Evolutionary conservation across 2,329 filamentous ascomycete genomes (phyloP).

Genomic region (Onygena corvina): DNA sequence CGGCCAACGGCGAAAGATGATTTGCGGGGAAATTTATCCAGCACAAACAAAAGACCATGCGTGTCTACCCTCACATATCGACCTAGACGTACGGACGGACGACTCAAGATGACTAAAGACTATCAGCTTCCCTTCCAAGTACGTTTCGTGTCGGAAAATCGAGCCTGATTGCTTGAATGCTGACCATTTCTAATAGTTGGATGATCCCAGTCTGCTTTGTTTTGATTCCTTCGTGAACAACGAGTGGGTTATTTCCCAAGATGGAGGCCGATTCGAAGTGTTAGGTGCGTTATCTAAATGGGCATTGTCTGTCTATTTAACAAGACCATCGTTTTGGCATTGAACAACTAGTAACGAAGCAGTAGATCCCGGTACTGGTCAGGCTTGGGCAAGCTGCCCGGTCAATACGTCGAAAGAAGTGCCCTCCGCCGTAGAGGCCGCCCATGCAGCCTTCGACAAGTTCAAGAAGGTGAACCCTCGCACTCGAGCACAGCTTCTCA

Average conservation of each 20-base stretch:
- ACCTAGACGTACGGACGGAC: too few relatives aligned
- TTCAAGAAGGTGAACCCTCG: slow-evolving; percentile 51
- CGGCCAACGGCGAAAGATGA: neutral
- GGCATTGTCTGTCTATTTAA: neutral
- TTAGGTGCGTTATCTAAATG: slow-evolving; percentile 24
- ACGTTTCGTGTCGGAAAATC: slow-evolving; percentile 9
- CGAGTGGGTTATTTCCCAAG: slow-evolving; percentile 36
- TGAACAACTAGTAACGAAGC: too few relatives aligned
- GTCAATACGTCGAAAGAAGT: slow-evolving; percentile 47
- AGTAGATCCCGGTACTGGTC: slow-evolving; percentile 42
- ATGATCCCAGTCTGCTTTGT: slow-evolving; percentile 38
- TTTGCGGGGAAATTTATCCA: slow-evolving; percentile 1
- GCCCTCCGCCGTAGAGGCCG: slow-evolving; percentile 46
- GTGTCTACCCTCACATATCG: slow-evolving; percentile 6
- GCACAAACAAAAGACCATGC: too few relatives aligned
- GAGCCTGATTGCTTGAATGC: neutral
- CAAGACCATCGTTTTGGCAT: too few relatives aligned
- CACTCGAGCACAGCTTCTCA: slow-evolving; percentile 48
- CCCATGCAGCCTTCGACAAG: slow-evolving; percentile 48
- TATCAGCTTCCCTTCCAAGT: slow-evolving; percentile 32
- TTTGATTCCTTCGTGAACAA: slow-evolving; percentile 42
- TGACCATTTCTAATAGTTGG: slow-evolving; percentile 25
- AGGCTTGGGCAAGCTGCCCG: slow-evolving; percentile 41
- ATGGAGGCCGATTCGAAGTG: slow-evolving; percentile 41
- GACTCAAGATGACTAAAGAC: slow-evolving; percentile 23